These are phyloP conservation scores for Nitzschia sp. DNA, from an alignment of 108 stramenopile genomes.

Conservation along the genomic window DNA sequence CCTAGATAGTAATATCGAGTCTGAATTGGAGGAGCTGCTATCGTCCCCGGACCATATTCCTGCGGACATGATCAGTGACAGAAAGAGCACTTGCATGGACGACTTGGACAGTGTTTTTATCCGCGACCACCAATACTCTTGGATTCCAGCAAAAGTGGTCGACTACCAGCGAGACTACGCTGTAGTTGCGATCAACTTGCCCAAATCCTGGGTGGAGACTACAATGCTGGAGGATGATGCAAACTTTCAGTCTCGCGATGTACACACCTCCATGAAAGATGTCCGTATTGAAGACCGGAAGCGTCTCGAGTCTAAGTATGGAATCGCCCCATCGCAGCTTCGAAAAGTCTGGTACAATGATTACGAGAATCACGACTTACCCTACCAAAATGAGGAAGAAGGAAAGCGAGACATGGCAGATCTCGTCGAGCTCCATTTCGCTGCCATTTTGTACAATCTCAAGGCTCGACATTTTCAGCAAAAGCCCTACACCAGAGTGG, in stretches of 20 bases:
- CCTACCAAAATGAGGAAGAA: slow-evolving; percentile 50
- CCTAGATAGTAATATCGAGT: too few species aligned
- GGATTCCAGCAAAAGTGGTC: slow-evolving; percentile 72
- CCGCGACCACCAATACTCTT: slow-evolving; percentile 59
- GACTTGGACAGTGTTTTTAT: slow-evolving; percentile 44
- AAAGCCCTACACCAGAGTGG: slow-evolving; percentile 88
- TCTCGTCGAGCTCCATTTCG: slow-evolving; percentile 77
- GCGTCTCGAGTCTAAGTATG: neutral
- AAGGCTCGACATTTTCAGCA: slow-evolving; percentile 65
- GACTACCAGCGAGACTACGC: slow-evolving; percentile 40
- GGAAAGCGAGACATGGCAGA: slow-evolving; percentile 74
- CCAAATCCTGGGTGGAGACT: slow-evolving; percentile 49
- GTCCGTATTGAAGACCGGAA: slow-evolving; percentile 2
- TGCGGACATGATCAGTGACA: too few species aligned
- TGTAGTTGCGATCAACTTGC: slow-evolving; percentile 45
- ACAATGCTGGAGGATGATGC: slow-evolving; percentile 37
- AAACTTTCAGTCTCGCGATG: neutral
- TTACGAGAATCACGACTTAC: slow-evolving; percentile 58
- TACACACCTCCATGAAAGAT: slow-evolving; percentile 2
- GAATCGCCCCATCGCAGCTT: neutral
- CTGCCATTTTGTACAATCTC: slow-evolving; percentile 82
- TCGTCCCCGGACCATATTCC: too few species aligned
- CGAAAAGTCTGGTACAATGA: slow-evolving; percentile 47
- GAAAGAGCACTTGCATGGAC: too few species aligned
- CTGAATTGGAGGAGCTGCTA: too few species aligned